phyloP scores from a whole-genome alignment of 192 early-diverging fungal genomes.

The Coemansia sp. region DNA sequence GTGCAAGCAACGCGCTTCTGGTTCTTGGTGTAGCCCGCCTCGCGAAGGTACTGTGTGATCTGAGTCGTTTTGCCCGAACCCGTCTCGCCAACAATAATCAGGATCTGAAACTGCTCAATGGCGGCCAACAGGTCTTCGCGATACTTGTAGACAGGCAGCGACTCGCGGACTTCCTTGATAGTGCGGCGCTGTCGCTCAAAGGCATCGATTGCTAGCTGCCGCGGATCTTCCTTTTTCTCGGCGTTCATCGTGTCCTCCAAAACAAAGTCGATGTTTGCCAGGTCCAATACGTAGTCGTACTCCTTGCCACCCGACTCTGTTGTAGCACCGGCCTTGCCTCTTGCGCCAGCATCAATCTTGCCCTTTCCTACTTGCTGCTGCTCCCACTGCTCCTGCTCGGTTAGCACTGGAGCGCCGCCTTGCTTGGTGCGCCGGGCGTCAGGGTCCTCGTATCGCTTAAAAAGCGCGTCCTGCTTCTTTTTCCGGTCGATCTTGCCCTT shows the following conservation, averaged over 20 bases:
- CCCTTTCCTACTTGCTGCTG: conserved; percentile 75
- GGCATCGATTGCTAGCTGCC: conserved; percentile 63
- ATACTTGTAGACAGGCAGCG: conserved; percentile 90
- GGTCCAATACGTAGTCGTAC: conserved; percentile 96
- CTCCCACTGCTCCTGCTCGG: conserved; percentile 95
- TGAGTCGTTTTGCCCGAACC: conserved; percentile 99
- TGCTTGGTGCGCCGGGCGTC: conserved; percentile 27
- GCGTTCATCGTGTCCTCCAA: conserved; percentile 68
- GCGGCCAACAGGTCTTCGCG: conserved; percentile 84
- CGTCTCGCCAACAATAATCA: conserved; percentile 98
- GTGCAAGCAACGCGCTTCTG: conserved; percentile 94
- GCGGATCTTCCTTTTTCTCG: conserved; percentile 58
- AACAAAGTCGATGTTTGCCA: conserved; percentile 90
- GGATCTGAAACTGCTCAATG: conserved; percentile 79
- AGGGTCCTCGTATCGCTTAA: conserved; percentile 85
- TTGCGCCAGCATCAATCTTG: conserved; percentile 58
- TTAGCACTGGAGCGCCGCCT: conserved; percentile 49
- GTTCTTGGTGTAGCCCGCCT: conserved; percentile 91
- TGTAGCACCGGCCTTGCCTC: conserved; percentile 46
- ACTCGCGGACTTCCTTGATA: conserved; percentile 60
- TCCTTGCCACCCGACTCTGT: conserved; percentile 61
- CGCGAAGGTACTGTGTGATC: conserved; percentile 94
- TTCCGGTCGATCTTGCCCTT: conserved; percentile 97
- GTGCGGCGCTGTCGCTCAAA: conserved; percentile 68
- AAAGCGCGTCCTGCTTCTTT: conserved; percentile 86